Base-by-base conservation (phyloP, 2,329 filamentous ascomycete genomes). In the Mycosphaerella sp. region DNA sequence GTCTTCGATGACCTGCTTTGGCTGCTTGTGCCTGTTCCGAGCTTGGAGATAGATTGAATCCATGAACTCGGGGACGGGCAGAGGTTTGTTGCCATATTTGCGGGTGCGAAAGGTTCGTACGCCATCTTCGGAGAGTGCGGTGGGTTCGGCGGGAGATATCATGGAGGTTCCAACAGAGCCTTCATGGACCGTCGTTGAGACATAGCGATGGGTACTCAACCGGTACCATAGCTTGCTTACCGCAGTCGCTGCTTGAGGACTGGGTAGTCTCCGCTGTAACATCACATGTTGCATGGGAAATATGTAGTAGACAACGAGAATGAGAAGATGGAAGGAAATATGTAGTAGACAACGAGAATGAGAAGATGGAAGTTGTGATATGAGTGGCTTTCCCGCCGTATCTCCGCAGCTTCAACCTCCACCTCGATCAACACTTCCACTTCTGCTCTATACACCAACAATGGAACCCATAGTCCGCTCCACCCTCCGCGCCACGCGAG, bases 1-100 rank as follows among this genome's bases (percentile, higher is more conserved):
- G 21, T 25, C 6, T 25, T 6, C 21, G 21, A 25, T 6, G 14
- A 71, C 71, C 28, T 71, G 61, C 45, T 69, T 76, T 12, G 72
- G 71, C 35, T 71, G 64, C 50, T 67, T 68, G 58, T 69, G 66
- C 32, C 61, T 64, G 16, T 64, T 51, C 49, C 67, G 63, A 28
- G 70, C 66, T 13, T 63, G 59, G 2, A 70, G 51, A n/a, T 68
- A 66, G 43, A 67, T 49, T 0, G 73, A 70, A 51, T 78, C 73
- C 65, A 79, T 70, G 6, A 76, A 50, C 0, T 75, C 75, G 8
- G 76, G 75, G 0, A 77, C 52, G 5, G 75, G 76, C 0, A 79
- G 67, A 13, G 61, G 57, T 17, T 56, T 61, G 28, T 59, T 58
- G 42, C 67, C 65, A 58, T 68, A 59, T 53, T 66, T 61, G 40